Evolutionary conservation across 352 stramenopile species (phyloP).

Genomic region (Phytophthora capsici): DNA sequence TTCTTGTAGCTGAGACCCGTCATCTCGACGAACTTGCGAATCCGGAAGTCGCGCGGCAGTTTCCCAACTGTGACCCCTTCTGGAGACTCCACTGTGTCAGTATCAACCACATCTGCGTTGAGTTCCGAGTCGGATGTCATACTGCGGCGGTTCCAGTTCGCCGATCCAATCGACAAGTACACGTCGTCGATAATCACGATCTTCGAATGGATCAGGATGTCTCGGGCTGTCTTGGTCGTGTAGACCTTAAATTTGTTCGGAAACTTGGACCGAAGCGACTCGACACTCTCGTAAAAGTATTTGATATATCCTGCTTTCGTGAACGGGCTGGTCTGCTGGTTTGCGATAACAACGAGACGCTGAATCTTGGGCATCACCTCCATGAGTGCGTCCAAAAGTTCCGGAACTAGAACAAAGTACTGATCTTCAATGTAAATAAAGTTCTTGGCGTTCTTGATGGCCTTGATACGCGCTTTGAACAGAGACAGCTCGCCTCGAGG

Average conservation of each 20-base stretch:
- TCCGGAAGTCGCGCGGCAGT: slow-evolving; percentile 56
- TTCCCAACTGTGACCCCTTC: slow-evolving; percentile 38
- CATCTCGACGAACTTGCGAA: slow-evolving; percentile 69
- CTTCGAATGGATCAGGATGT: slow-evolving; percentile 59
- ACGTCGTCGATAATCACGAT: slow-evolving; percentile 60
- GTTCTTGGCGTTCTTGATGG: too few species aligned
- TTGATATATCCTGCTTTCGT: slow-evolving; percentile 46
- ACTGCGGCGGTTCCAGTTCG: slow-evolving; percentile 59
- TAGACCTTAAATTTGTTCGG: slow-evolving; percentile 42
- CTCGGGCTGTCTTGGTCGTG: slow-evolving; percentile 33
- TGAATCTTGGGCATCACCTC: slow-evolving; percentile 50
- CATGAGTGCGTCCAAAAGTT: slow-evolving; percentile 49
- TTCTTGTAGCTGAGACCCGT: slow-evolving; percentile 49
- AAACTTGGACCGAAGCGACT: slow-evolving; percentile 40
- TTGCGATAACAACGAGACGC: slow-evolving; percentile 52
- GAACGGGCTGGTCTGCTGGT: slow-evolving; percentile 25
- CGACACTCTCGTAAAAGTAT: slow-evolving; percentile 57
- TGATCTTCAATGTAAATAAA: slow-evolving; percentile 26
- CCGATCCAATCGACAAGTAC: too few species aligned
- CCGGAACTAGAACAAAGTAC: slow-evolving; percentile 35
- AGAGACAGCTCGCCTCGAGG: too few species aligned
- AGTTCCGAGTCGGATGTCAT: slow-evolving; percentile 63
- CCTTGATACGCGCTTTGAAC: too few species aligned
- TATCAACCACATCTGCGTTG: slow-evolving; percentile 53
- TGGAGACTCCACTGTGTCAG: slow-evolving; percentile 23